Evolutionary conservation across 192 early-diverging fungal genomes (phyloP), one percentile per base, ranked within the genome.

Genomic region (Fimicolochytrium jonesii): DNA sequence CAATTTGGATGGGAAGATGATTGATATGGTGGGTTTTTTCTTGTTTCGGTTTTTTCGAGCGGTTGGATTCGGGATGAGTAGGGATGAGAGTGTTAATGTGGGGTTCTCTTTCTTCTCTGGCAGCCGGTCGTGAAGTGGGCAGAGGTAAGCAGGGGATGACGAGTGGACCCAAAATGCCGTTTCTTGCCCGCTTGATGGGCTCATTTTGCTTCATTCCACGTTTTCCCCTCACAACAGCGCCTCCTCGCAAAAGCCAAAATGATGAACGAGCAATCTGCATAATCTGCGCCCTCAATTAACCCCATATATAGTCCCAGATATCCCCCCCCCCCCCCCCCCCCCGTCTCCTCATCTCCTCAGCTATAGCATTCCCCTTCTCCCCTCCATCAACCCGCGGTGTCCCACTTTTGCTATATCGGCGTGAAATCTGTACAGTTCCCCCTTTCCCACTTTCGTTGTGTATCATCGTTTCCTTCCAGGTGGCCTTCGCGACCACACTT

Each of bases 121-220:
- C 51, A 92, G 82, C 93, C 93, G 0, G 90, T 96, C 0, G 86
- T 94, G 15, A 92, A 92, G 71, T 94, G 92, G 92, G 93, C 93
- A 1, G 59, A 68, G 62, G 62, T 65, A 56, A 39, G 36, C 31
- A 18, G 13, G 6, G 22, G 26, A 22, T 32, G 22, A 17, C 51
- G 11, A 22, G 51, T 10, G 22, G 9, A 13, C 13, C 25, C 51
- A 9, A 32, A 22, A 53, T 53, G 9, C 32, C 22, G 7, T 6
- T 13, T 39, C 18, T 44, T 18, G 56, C 31, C 29, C 39, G 41
- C 39, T 43, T 30, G 41, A 43, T 23, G 22, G 41, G 42, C 36
- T 41, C 1, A 43, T 41, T 17, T 58, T 43, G 9, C 22, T 44
- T 4, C 56, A 23, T 3, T 36, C 56, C 7, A 44, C 44, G 36